phyloP scores from a whole-genome alignment of 1,139 yeast species.

The Kluyveromyces marxianus region DNA sequence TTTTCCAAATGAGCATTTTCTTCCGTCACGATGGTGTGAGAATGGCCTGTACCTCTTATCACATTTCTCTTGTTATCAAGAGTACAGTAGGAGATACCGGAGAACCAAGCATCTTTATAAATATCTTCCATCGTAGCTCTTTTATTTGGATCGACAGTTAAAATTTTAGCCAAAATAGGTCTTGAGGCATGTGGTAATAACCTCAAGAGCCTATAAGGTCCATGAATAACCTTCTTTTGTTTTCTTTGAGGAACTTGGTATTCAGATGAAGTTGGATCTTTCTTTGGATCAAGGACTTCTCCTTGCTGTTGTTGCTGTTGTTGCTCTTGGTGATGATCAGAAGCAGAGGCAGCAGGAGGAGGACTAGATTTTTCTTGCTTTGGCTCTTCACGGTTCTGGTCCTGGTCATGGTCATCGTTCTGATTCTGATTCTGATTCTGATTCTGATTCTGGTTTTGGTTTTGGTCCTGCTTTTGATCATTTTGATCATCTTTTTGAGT shows the following conservation, averaged over 20 bases:
- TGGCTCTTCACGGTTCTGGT: neutral
- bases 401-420: neutral
- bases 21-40: slow-evolving; percentile 48
- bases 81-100: slow-evolving; percentile 45
- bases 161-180: slow-evolving; percentile 67
- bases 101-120: slow-evolving; percentile 63
- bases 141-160: slow-evolving; percentile 56
- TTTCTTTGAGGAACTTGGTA: slow-evolving; percentile 15
- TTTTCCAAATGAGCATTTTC: slow-evolving; percentile 40
- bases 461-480: no score
- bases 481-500: no score
- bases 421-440: neutral
- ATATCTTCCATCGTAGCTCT: slow-evolving; percentile 69
- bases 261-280: slow-evolving; percentile 13
- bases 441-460: neutral
- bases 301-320: slow-evolving; percentile 2
- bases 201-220: slow-evolving; percentile 85
- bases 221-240: slow-evolving; percentile 37
- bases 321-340: slow-evolving; percentile 4
- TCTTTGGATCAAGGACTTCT: slow-evolving; percentile 7
- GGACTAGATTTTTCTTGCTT: slow-evolving; percentile 2
- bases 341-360: neutral
- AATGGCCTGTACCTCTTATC: slow-evolving; percentile 44
- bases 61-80: slow-evolving; percentile 38
- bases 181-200: slow-evolving; percentile 82